Evolutionary conservation across 768 basidiomycete genomes (phyloP), one percentile per base, ranked within the genome.

Genomic region (Dioszegia crocea): DNA sequence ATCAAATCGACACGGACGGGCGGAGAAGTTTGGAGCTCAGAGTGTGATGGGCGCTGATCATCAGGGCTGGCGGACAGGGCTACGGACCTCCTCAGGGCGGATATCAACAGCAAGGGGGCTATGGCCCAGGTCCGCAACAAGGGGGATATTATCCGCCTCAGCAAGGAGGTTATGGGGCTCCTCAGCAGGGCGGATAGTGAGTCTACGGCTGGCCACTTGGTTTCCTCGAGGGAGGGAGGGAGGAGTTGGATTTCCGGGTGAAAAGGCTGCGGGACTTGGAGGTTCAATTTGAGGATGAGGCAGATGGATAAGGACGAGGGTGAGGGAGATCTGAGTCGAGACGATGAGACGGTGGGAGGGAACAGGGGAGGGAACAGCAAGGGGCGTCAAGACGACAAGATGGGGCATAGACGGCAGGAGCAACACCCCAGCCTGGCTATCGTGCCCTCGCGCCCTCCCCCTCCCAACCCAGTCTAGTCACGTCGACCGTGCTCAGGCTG

Each of bases 111-210:
- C 16, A 6, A 9, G 17, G 54, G 49, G 39, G 33, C 33, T 47
- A 62, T n/a, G 36, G 48, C 2, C 49, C 40, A 36, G 48, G 45
- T 52, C 30, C 23, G 26, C 51, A 60, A 30, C 65, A 67, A 59
- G 62, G 64, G 19, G 65, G 68, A 6, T 73, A 73, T 45, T 73
- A 73, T 54, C 64, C 68, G n/a, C 71, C 71, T 33, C 46, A 43
- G 24, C 33, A 26, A 24, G 16, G 14, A 29, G 41, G 46, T 14
- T 44, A 30, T 16, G 27, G 41, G 33, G 23, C 14, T 43, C 44
- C 12, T 2, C 49, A 30, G 17, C 58, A 33, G 46, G 50, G 33
- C 61, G 70, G 67, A 63, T 73, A 73, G 69, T 71, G 50, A 65
- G 69, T 63, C 33, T 24, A 38, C 14, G 17, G 27, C 23, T 33